phyloP scores from a whole-genome alignment of 2,329 filamentous ascomycete genomes.

The Canariomyces notabilis region DNA sequence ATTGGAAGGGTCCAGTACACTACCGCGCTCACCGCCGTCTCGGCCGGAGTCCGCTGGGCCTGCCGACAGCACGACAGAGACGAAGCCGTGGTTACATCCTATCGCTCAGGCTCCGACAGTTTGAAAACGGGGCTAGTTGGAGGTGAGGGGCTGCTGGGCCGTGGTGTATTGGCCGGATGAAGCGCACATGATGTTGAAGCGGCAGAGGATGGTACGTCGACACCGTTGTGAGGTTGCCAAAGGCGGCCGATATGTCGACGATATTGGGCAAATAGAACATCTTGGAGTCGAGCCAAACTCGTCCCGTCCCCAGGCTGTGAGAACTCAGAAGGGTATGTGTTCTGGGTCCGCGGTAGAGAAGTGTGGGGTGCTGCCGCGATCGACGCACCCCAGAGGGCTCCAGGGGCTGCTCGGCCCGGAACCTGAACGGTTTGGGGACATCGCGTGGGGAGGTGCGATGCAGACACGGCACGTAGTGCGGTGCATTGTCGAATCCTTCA shows the following conservation, averaged over 20 bases:
- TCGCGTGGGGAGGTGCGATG: constrained; percentile 11
- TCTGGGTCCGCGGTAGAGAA: too few species aligned
- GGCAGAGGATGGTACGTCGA: constrained; percentile 21
- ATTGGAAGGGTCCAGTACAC: background rate
- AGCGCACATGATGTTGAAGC: constrained; percentile 20
- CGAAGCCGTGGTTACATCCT: constrained; percentile 19
- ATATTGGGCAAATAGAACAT: too few species aligned
- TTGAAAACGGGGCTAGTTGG: background rate
- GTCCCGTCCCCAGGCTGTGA: too few species aligned
- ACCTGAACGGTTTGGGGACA: constrained; percentile 6
- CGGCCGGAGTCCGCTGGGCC: background rate
- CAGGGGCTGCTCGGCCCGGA: background rate
- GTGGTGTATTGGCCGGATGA: background rate
- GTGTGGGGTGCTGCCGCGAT: too few species aligned
- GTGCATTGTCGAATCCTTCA: constrained; percentile 14
- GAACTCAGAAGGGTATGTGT: too few species aligned
- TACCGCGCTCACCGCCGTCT: constrained; percentile 6
- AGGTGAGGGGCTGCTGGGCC: background rate
- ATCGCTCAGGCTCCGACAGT: background rate
- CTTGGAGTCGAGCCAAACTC: background rate
- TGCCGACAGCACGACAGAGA: background rate
- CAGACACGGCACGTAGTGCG: constrained; percentile 25
- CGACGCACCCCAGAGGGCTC: background rate
- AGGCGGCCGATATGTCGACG: constrained; percentile 1
- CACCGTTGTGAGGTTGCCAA: constrained; percentile 4